Percentiles rank a stretch among this genome's conserved stretches.
Evolutionary conservation across 345 rosid species (phyloP).

Genomic region (Combretum micranthum): DNA sequence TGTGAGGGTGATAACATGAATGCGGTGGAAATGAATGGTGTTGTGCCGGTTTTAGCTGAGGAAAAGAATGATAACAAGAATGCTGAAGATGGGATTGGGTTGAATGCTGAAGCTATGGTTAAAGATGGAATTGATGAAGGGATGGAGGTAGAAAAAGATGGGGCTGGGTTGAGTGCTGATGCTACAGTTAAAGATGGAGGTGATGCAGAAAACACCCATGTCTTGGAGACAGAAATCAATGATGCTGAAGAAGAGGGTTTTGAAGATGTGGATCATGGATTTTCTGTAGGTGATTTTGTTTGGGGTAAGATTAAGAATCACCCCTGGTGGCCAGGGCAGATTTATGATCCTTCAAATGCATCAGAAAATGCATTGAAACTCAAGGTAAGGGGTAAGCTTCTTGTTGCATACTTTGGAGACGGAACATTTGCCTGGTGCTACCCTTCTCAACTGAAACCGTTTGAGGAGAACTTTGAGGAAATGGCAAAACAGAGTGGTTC

Average conservation of each 20-base stretch:
- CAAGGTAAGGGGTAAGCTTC: slow-evolving; percentile 45
- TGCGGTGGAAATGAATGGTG: not conserved
- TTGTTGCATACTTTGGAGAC: slow-evolving; percentile 87
- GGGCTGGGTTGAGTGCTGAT: slow-evolving; percentile 4
- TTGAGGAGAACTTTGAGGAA: slow-evolving; percentile 56
- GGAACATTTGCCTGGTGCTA: slow-evolving; percentile 88
- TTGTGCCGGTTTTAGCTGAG: no score
- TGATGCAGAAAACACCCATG: not conserved
- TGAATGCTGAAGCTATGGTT: slow-evolving; percentile 7
- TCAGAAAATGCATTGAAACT: slow-evolving; percentile 60
- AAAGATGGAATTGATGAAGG: slow-evolving; percentile 11
- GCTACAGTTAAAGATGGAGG: slow-evolving; percentile 10
- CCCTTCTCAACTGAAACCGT: slow-evolving; percentile 74
- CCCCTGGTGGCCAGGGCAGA: slow-evolving; percentile 99
- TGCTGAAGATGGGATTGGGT: not conserved
- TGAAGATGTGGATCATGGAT: slow-evolving; percentile 32
- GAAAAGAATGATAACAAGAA: no score
- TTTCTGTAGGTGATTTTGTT: slow-evolving; percentile 73
- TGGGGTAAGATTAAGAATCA: slow-evolving; percentile 92
- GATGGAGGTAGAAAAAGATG: slow-evolving; percentile 7
- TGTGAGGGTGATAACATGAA: not conserved
- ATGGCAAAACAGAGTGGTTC: slow-evolving; percentile 51
- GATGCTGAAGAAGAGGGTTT: slow-evolving; percentile 21
- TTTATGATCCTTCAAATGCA: slow-evolving; percentile 65
- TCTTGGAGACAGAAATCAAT: slow-evolving; percentile 4